These are phyloP conservation scores for Sugiyamaella boreocaroliniensis DNA, from an alignment of 805 yeast genomes.

Conservation along the genomic window DNA sequence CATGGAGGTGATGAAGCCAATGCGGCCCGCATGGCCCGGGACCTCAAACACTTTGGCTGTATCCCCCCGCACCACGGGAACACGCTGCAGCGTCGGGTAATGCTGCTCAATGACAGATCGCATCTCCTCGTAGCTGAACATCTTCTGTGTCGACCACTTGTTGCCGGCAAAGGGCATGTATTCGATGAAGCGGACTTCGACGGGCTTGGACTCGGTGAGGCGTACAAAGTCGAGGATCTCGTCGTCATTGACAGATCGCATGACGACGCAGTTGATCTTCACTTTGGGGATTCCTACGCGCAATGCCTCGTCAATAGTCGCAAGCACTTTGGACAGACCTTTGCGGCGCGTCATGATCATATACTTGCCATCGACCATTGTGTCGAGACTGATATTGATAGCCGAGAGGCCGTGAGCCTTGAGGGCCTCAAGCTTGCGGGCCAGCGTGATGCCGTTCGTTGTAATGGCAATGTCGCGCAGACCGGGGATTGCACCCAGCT, in stretches of 20 bases:
- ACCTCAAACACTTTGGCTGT: constrained; percentile 43
- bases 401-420: constrained; percentile 40
- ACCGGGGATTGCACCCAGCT: constrained; percentile 36
- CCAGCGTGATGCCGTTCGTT: constrained; percentile 46
- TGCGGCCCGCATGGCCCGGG: constrained; percentile 38
- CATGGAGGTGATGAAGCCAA: constrained; percentile 53
- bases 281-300: constrained; percentile 40
- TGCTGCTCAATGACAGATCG: constrained; percentile 29
- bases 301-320: constrained; percentile 39
- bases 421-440: constrained; percentile 41
- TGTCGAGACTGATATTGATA: constrained; percentile 44
- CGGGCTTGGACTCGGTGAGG: constrained; percentile 33
- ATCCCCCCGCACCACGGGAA: constrained; percentile 34
- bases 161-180: constrained; percentile 57
- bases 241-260: constrained; percentile 46
- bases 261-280: constrained; percentile 45
- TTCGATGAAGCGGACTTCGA: constrained; percentile 49
- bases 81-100: constrained; percentile 30
- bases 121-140: constrained; percentile 43
- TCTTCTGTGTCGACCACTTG: constrained; percentile 42
- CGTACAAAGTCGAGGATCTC: constrained; percentile 44
- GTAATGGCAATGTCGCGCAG: constrained; percentile 46
- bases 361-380: constrained; percentile 47
- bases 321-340: constrained; percentile 42
- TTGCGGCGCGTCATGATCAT: constrained; percentile 43